Base-by-base conservation (phyloP, 768 basidiomycete species). In the Kwoniella dendrophila region DNA sequence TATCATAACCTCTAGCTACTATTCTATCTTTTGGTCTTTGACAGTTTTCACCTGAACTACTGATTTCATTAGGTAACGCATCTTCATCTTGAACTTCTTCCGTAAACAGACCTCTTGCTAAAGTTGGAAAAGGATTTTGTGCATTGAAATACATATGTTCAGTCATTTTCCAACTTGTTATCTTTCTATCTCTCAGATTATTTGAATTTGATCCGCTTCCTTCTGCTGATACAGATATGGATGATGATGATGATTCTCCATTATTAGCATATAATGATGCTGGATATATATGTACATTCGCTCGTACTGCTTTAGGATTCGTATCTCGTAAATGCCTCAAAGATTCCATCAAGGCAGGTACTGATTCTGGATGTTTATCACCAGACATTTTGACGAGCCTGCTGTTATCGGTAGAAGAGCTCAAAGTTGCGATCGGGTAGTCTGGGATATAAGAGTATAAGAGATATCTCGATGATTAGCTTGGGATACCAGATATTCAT, bases 121-220 rank as follows among this genome's bases (percentile, higher is more conserved):
- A 85, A 0, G 93, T 96, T 1, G 95, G 95, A 73, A 97, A 96
- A 0, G 92, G 92, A 10, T 88, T 89, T 0, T 92, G 92, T 1
- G 91, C 83, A 50, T 89, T 86, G 62, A 90, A 89, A 80, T 95
- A 97, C 76, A 92, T 92, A 83, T 87, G 91, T 78, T 98, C 96
- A 79, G 91, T 90, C 92, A 98, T 92, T 82, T 92, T 95, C 95
- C 95, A 97, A 80, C 90, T 92, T 2, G 85, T 83, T 30, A 97
- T 80, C 3, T 76, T 62, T 12, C 69, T 51, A 40, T 70, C 66
- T 30, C 63, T 32, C 36, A 52, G 34, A 6, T 47, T 20, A 4
- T 34, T 22, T 20, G 12, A 11, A 14, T n/a, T 20, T 20, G 41
- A 18, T 5, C 11, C n/a, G 7, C 20, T 27, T 14, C 18, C 41